Evolutionary conservation across 306 rosid genomes (phyloP).

Genomic region (Vigna radiata): DNA sequence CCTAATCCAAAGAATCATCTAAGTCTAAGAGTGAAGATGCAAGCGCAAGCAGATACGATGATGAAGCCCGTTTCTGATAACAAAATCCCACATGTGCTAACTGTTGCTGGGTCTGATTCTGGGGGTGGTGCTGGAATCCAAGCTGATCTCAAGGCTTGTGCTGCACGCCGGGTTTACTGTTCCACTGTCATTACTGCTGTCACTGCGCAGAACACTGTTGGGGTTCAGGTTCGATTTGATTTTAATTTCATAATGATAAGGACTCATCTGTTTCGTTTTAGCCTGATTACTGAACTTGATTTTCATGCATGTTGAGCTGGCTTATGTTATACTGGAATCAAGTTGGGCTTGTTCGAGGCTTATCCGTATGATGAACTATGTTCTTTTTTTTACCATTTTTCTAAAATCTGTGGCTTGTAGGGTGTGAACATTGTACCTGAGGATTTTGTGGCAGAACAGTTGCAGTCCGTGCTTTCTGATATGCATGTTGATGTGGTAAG

Average conservation of each 20-base stretch:
- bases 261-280: background rate
- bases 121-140: constrained; percentile 97
- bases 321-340: background rate
- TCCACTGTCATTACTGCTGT: constrained; percentile 93
- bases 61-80: constrained; percentile 11
- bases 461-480: constrained; percentile 85
- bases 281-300: background rate
- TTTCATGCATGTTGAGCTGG: background rate
- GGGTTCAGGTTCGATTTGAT: constrained; percentile 78
- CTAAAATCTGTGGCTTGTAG: constrained; percentile 49
- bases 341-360: background rate
- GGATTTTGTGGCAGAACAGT: constrained; percentile 78
- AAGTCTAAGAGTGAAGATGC: background rate
- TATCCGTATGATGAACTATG: background rate
- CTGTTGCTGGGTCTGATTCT: constrained; percentile 92
- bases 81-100: constrained; percentile 74
- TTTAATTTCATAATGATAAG: background rate
- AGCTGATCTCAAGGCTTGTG: constrained; percentile 91
- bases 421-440: constrained; percentile 67
- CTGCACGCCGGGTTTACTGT: constrained; percentile 83
- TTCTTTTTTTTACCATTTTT: constrained; percentile 7
- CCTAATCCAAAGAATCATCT: background rate
- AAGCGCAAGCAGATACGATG: background rate
- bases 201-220: constrained; percentile 91
- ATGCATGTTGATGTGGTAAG: constrained; percentile 95